phyloP scores from a whole-genome alignment of 2,329 filamentous ascomycete species.

The Alternaria angustiovoidea region DNA sequence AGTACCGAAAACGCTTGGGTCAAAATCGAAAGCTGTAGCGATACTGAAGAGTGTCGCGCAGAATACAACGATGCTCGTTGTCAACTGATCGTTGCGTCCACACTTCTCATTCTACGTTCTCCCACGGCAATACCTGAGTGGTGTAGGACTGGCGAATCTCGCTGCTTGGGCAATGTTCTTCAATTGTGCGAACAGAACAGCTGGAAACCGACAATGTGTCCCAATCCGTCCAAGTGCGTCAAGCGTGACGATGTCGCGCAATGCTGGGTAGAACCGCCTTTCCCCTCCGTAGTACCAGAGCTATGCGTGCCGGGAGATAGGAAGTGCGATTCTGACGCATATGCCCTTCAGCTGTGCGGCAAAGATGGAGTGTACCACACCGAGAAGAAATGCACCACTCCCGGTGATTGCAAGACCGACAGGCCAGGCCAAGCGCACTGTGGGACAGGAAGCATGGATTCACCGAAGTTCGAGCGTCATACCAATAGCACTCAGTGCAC shows the following conservation, averaged over 20 bases:
- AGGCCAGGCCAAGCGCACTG: slow-evolving; percentile 3
- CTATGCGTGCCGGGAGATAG: slow-evolving; percentile 4
- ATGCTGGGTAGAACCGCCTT: background rate
- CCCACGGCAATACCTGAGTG: background rate
- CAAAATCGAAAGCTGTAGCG: background rate
- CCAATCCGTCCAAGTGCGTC: background rate
- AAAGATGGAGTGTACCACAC: background rate
- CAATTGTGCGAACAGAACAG: background rate
- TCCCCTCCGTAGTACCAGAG: background rate
- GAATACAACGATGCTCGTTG: background rate
- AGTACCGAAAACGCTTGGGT: background rate
- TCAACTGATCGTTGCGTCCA: background rate
- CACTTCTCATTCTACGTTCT: background rate
- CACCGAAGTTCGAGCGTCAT: background rate
- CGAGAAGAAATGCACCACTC: slow-evolving; percentile 7
- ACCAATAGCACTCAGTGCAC: background rate
- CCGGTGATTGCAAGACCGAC: slow-evolving; percentile 10
- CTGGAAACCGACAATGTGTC: slow-evolving; percentile 2
- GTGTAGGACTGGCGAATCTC: background rate
- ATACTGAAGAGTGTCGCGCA: background rate
- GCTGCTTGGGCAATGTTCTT: background rate
- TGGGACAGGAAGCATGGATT: slow-evolving; percentile 3
- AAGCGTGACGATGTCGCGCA: background rate
- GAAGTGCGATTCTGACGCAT: slow-evolving; percentile 5
- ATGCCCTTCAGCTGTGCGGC: slow-evolving; percentile 6